phyloP scores from a whole-genome alignment of 2,329 filamentous ascomycete genomes.

The Setomelanomma holmii region DNA sequence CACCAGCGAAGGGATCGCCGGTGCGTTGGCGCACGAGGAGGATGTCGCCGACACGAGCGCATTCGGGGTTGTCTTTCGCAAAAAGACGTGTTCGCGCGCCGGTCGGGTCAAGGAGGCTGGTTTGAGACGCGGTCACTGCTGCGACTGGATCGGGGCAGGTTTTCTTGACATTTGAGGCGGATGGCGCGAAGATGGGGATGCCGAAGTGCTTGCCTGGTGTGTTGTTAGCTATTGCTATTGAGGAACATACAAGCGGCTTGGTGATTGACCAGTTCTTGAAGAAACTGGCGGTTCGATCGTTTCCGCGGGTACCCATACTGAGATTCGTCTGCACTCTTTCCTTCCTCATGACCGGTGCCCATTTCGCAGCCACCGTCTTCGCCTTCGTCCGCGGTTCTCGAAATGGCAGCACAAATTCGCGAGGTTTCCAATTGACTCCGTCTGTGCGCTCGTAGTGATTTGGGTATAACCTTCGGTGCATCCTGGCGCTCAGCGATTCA shows the following conservation, averaged over 20 bases:
- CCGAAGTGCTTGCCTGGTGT: conserved; percentile 44
- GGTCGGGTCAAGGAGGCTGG: conserved; percentile 80
- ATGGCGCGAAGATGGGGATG: conserved; percentile 58
- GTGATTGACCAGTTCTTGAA: not conserved
- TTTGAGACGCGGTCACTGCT: conserved; percentile 71
- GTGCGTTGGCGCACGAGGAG: conserved; percentile 85
- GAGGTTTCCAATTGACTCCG: not conserved
- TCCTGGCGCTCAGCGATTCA: conserved; percentile 21
- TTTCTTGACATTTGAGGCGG: conserved; percentile 62
- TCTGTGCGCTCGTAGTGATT: conserved; percentile 2
- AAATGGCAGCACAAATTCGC: not conserved
- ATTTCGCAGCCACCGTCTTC: conserved; percentile 19
- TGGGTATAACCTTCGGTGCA: conserved; percentile 23
- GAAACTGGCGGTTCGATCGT: not conserved
- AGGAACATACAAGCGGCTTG: not conserved
- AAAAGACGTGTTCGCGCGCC: conserved; percentile 85
- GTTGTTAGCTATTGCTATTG: conserved; percentile 1
- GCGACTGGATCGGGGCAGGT: conserved; percentile 72
- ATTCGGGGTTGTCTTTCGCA: conserved; percentile 76
- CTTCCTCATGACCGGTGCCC: conserved; percentile 17
- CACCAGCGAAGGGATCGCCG: conserved; percentile 88
- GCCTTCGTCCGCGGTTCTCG: not conserved
- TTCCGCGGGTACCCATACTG: conserved; percentile 11
- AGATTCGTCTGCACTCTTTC: conserved; percentile 16
- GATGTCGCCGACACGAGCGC: conserved; percentile 85